Percentiles rank a stretch among this genome's conserved stretches.
phyloP scores from a whole-genome alignment of 768 basidiomycete genomes.

The Russula sp. region DNA sequence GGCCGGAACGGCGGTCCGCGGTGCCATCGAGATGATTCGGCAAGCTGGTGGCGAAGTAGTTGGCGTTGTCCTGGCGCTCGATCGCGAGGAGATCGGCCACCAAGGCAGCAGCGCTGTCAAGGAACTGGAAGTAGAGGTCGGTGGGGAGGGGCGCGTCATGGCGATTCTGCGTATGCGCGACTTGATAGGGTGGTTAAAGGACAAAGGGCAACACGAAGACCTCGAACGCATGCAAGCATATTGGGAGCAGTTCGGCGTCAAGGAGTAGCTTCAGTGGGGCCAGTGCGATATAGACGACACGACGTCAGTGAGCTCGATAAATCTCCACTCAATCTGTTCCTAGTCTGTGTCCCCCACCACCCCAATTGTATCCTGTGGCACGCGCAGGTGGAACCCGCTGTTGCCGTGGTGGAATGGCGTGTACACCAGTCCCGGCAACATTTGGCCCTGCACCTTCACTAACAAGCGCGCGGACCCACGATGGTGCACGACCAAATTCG shows the following conservation, averaged over 20 bases:
- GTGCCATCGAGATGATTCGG: conserved; percentile 68
- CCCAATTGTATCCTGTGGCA: conserved; percentile 42
- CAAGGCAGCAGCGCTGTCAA: conserved; percentile 69
- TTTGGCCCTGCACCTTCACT: conserved; percentile 30
- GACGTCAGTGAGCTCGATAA: not conserved
- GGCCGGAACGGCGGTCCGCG: conserved; percentile 78
- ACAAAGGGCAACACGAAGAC: conserved; percentile 56
- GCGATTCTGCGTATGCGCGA: conserved; percentile 83
- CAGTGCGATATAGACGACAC: not conserved
- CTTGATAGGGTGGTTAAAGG: conserved; percentile 74
- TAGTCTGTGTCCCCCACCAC: conserved; percentile 41
- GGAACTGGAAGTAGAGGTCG: conserved; percentile 70
- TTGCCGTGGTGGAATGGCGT: conserved; percentile 48
- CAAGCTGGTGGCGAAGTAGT: conserved; percentile 72
- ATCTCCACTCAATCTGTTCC: conserved; percentile 27
- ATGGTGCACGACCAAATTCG: conserved; percentile 34
- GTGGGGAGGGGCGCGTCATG: conserved; percentile 61
- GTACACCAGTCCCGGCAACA: conserved; percentile 40
- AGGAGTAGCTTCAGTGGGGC: conserved; percentile 27
- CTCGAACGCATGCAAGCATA: conserved; percentile 71
- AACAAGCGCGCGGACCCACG: conserved; percentile 19
- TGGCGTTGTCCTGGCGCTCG: conserved; percentile 81
- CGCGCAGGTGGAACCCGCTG: conserved; percentile 22
- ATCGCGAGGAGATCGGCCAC: conserved; percentile 78
- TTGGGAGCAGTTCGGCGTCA: conserved; percentile 62